phyloP scores from a whole-genome alignment of 176 grass and related monocot species.

The Elymus sibiricus region DNA sequence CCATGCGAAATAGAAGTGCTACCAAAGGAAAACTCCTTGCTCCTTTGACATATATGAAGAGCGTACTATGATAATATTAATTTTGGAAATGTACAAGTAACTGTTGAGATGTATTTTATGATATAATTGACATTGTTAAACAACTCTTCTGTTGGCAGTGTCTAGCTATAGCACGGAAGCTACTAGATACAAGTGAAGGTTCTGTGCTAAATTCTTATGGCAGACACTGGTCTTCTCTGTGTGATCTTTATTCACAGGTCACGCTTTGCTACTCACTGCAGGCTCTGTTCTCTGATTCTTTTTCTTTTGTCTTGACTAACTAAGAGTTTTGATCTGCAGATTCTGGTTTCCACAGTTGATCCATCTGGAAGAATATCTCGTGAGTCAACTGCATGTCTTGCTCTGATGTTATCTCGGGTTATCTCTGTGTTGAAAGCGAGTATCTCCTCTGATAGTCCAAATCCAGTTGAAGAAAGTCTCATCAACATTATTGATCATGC shows the following conservation, averaged over 20 bases:
- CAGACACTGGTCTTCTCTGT: slow-evolving; percentile 56
- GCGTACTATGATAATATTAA: not conserved
- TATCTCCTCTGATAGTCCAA: slow-evolving; percentile 54
- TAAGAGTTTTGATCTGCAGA: slow-evolving; percentile 41
- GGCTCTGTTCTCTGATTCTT: slow-evolving; percentile 3
- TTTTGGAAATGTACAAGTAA: slow-evolving; percentile 2
- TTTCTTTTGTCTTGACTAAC: slow-evolving; percentile 11
- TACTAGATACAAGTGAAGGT: slow-evolving; percentile 59
- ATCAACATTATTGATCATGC: slow-evolving; percentile 71
- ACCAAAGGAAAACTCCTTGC: not conserved
- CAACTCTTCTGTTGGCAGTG: slow-evolving; percentile 50
- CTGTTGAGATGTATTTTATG: slow-evolving; percentile 11
- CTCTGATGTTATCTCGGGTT: slow-evolving; percentile 68
- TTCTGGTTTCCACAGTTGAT: slow-evolving; percentile 71
- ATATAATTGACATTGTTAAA: slow-evolving; percentile 14
- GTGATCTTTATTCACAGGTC: slow-evolving; percentile 89
- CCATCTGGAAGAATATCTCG: slow-evolving; percentile 76
- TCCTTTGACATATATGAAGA: slow-evolving; percentile 11
- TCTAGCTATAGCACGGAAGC: slow-evolving; percentile 66
- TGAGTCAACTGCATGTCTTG: slow-evolving; percentile 82
- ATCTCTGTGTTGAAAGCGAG: slow-evolving; percentile 59
- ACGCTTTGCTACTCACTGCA: slow-evolving; percentile 12
- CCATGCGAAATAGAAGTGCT: slow-evolving; percentile 7
- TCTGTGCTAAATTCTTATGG: slow-evolving; percentile 51
- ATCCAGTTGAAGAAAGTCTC: slow-evolving; percentile 48